Conservation (phyloP, 2,329 filamentous ascomycete species). For the Botryotinia globosa region DNA sequence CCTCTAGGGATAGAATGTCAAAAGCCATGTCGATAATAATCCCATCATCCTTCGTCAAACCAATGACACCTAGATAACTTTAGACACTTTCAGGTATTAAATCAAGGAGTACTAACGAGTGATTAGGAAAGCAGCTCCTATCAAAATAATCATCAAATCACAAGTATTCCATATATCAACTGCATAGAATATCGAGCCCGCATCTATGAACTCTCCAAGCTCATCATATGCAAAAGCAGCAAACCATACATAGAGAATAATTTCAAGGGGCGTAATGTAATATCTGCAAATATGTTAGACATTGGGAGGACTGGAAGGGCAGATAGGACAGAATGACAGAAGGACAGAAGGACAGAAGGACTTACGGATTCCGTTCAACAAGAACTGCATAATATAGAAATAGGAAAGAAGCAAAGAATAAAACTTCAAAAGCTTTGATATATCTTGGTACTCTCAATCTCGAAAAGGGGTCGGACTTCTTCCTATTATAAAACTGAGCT, state of each 20-base stretch:
- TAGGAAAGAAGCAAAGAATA: conserved; percentile 76
- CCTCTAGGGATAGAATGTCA: conserved; percentile 75
- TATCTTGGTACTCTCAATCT: conserved; percentile 78
- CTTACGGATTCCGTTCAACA: conserved; percentile 62
- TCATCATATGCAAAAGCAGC: conserved; percentile 86
- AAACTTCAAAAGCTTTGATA: conserved; percentile 77
- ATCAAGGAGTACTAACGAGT: conserved; percentile 55
- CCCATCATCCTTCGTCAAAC: conserved; percentile 58
- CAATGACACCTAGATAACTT: conserved; percentile 56
- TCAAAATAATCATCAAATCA: conserved; percentile 70
- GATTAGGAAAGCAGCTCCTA: conserved; percentile 67
- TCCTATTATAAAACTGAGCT: conserved; percentile 70
- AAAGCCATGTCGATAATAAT: conserved; percentile 81
- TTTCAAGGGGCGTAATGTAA: conserved; percentile 65
- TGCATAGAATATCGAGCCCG: conserved; percentile 81
- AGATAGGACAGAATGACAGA: background rate
- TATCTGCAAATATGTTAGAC: conserved; percentile 35
- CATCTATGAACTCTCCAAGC: conserved; percentile 79
- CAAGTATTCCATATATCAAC: conserved; percentile 80
- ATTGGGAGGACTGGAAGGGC: background rate
- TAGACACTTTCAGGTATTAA: conserved; percentile 2
- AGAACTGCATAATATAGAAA: conserved; percentile 84
- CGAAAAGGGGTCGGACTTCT: conserved; percentile 68
- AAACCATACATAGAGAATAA: conserved; percentile 80
- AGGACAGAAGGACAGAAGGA: background rate